Percentiles rank a stretch among this genome's conserved stretches.
Conservation (phyloP, 2,329 filamentous ascomycete genomes). For the Thielaviopsis musarum region DNA sequence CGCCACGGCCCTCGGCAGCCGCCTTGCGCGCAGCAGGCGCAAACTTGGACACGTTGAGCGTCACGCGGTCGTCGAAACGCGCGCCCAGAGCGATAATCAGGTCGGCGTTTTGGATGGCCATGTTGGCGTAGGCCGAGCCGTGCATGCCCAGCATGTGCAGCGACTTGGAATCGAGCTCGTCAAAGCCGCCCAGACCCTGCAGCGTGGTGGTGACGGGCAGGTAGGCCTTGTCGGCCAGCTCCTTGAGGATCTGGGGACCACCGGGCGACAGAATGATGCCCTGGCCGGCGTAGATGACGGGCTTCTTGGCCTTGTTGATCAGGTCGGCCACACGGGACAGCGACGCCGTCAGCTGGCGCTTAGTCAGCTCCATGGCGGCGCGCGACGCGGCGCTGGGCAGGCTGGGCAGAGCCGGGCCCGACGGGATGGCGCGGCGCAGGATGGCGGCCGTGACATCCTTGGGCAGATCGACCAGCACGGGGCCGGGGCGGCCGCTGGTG, state of each 20-base stretch:
- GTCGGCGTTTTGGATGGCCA: constrained; percentile 94
- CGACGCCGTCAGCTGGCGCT: constrained; percentile 55
- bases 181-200: constrained; percentile 79
- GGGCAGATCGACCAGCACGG: constrained; percentile 86
- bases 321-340: constrained; percentile 65
- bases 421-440: constrained; percentile 69
- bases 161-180: constrained; percentile 85
- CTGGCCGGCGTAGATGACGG: constrained; percentile 86
- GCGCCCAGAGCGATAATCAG: constrained; percentile 87
- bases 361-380: constrained; percentile 56
- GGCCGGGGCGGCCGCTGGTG: constrained; percentile 81
- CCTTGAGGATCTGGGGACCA: constrained; percentile 62
- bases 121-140: constrained; percentile 90
- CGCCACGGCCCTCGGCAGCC: constrained; percentile 68
- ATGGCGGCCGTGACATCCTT: constrained; percentile 89
- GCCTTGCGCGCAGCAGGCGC: constrained; percentile 77
- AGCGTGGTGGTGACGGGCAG: constrained; percentile 95
- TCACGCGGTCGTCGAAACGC: constrained; percentile 94
- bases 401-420: constrained; percentile 52
- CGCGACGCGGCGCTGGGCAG: constrained; percentile 76
- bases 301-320: constrained; percentile 81
- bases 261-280: constrained; percentile 69
- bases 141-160: constrained; percentile 99
- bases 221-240: constrained; percentile 74
- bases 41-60: constrained; percentile 64